Percentiles rank a stretch among this genome's conserved stretches.
phyloP scores from a whole-genome alignment of 495 filamentous ascomycete genomes.

The Aeminium ludgeri region DNA sequence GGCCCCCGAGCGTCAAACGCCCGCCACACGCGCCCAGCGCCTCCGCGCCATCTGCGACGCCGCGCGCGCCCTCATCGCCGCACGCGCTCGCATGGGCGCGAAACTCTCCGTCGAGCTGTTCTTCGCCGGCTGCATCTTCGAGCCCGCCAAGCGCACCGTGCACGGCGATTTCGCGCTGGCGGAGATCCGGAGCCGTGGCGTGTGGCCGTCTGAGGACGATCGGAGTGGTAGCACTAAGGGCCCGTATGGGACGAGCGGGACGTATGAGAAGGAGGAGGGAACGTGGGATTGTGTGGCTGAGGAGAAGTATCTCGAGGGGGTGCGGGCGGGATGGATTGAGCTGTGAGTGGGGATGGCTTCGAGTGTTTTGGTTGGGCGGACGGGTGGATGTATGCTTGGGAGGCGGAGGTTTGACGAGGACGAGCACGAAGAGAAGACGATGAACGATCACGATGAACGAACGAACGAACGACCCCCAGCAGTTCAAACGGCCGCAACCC shows the following conservation, averaged over 20 bases:
- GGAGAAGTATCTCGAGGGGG: constrained; percentile 28
- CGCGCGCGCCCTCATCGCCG: constrained; percentile 27
- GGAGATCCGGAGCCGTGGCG: constrained; percentile 23
- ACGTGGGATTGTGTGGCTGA: constrained; percentile 28
- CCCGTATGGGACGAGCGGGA: constrained; percentile 35
- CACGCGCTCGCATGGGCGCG: constrained; percentile 12
- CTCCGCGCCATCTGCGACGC: constrained; percentile 26
- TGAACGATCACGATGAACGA: background rate
- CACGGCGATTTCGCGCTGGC: constrained; percentile 32
- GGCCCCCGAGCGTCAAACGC: too few species aligned
- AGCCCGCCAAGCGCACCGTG: constrained; percentile 28
- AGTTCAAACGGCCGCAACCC: too few species aligned
- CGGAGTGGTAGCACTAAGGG: constrained; percentile 28
- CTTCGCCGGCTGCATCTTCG: constrained; percentile 32
- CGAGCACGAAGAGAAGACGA: too few species aligned
- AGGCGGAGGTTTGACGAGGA: too few species aligned
- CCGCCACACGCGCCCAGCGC: constrained; percentile 1
- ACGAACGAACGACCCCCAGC: too few species aligned
- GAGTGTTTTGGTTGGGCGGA: constrained; percentile 1
- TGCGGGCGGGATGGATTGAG: constrained; percentile 23
- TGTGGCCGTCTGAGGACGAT: constrained; percentile 27
- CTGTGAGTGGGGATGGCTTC: constrained; percentile 6
- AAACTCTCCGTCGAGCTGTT: constrained; percentile 31
- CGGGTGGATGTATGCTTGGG: too few species aligned
- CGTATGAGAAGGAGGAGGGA: constrained; percentile 33